These are phyloP conservation scores for Leccinum subgranulosum DNA, from an alignment of 768 basidiomycete species.

Conservation along the genomic window DNA sequence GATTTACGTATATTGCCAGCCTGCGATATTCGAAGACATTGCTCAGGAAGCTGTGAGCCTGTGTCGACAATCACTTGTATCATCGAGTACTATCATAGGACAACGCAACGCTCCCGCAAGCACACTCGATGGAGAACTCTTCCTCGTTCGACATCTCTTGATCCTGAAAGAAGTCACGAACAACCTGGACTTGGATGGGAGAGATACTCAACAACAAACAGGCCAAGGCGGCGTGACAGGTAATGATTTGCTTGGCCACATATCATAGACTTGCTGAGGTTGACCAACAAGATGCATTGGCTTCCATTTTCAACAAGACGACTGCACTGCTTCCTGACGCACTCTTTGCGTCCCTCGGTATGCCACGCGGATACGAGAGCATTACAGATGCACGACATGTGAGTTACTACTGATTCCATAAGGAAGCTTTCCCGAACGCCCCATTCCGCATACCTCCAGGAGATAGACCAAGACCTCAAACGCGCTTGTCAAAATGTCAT, in stretches of 20 bases:
- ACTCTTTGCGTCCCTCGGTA: slow-evolving; percentile 66
- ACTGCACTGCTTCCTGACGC: slow-evolving; percentile 57
- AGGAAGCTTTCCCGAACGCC: not conserved
- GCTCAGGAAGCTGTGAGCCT: slow-evolving; percentile 88
- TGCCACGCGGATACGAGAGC: slow-evolving; percentile 57
- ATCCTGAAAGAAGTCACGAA: slow-evolving; percentile 88
- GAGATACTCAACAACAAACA: slow-evolving; percentile 40
- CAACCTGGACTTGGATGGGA: slow-evolving; percentile 62
- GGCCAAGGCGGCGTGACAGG: slow-evolving; percentile 59
- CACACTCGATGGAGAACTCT: slow-evolving; percentile 71
- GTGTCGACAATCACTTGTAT: slow-evolving; percentile 77
- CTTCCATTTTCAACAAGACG: slow-evolving; percentile 32
- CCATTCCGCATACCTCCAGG: slow-evolving; percentile 41
- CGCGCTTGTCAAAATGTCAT: slow-evolving; percentile 85
- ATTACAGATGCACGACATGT: slow-evolving; percentile 75
- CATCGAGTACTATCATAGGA: slow-evolving; percentile 66
- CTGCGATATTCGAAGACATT: slow-evolving; percentile 95
- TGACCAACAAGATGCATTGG: slow-evolving; percentile 26
- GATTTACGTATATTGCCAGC: slow-evolving; percentile 42
- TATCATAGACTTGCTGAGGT: slow-evolving; percentile 1
- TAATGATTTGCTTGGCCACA: slow-evolving; percentile 20
- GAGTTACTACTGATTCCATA: slow-evolving; percentile 15
- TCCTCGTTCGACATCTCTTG: slow-evolving; percentile 86
- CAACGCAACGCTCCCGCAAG: slow-evolving; percentile 42
- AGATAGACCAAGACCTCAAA: slow-evolving; percentile 84